Evolutionary conservation across 306 rosid species (phyloP).

Genomic region (Lithocarpus polystachyus): DNA sequence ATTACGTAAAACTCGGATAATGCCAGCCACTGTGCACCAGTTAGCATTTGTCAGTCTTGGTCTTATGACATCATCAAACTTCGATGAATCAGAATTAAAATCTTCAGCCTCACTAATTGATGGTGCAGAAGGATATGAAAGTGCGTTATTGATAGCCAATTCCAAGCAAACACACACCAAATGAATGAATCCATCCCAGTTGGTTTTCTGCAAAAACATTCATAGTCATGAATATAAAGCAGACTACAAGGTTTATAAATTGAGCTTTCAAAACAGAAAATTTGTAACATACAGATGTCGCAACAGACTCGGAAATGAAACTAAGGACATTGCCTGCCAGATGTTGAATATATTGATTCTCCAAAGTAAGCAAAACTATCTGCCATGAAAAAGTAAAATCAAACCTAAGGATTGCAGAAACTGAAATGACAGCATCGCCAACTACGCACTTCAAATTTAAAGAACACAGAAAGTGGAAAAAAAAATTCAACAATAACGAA

Average conservation of each 20-base stretch:
- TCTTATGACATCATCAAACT: slow-evolving; percentile 27
- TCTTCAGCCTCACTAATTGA: slow-evolving; percentile 29
- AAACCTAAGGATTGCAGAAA: slow-evolving; percentile 7
- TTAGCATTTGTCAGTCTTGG: slow-evolving; percentile 43
- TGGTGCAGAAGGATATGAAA: slow-evolving; percentile 18
- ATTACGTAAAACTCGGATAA: slow-evolving; percentile 48
- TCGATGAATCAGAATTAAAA: slow-evolving; percentile 22
- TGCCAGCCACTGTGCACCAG: slow-evolving; percentile 58
- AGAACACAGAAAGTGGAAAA: neutral
- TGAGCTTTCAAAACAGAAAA: slow-evolving; percentile 9
- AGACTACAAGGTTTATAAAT: neutral
- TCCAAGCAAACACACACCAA: slow-evolving; percentile 47
- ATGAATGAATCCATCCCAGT: slow-evolving; percentile 40
- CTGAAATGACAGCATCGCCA: neutral
- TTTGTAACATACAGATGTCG: slow-evolving; percentile 24
- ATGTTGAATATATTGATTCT: slow-evolving; percentile 48
- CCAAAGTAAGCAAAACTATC: slow-evolving; percentile 37
- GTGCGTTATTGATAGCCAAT: slow-evolving; percentile 33
- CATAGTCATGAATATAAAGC: neutral
- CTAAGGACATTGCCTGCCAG: slow-evolving; percentile 44
- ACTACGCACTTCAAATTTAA: neutral
- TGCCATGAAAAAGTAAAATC: slow-evolving; percentile 23
- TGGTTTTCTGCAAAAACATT: slow-evolving; percentile 37
- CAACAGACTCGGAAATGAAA: slow-evolving; percentile 34
- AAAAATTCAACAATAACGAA: neutral